phyloP scores from a whole-genome alignment of 2,329 filamentous ascomycete genomes.

The Orbilia blumenaviensis region DNA sequence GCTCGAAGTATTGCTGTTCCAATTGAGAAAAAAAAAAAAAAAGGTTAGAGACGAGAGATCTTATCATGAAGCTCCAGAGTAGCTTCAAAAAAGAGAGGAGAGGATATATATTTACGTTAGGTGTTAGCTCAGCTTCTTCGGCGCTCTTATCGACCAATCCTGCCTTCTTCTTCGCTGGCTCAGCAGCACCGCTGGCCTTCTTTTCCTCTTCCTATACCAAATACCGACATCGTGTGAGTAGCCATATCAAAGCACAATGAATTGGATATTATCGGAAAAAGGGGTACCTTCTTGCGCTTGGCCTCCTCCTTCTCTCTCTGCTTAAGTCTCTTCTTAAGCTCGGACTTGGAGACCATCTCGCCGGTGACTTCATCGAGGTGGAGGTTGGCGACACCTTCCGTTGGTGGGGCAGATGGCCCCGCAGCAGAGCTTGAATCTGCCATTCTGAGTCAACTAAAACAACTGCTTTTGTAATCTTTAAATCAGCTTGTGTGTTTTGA shows the following conservation, averaged over 20 bases:
- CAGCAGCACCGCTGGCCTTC: slow-evolving; percentile 56
- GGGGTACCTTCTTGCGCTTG: slow-evolving; percentile 73
- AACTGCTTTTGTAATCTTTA: not conserved
- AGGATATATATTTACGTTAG: slow-evolving; percentile 69
- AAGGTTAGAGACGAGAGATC: no score
- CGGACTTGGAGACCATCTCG: slow-evolving; percentile 82
- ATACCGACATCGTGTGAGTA: not conserved
- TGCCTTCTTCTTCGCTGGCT: slow-evolving; percentile 70
- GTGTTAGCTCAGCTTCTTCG: slow-evolving; percentile 76
- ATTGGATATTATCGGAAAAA: not conserved
- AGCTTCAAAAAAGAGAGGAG: not conserved
- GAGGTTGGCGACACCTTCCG: slow-evolving; percentile 68
- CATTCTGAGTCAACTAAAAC: slow-evolving; percentile 18
- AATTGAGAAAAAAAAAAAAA: no score
- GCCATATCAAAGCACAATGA: not conserved
- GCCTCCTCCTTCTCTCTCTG: slow-evolving; percentile 75
- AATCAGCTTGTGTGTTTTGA: not conserved
- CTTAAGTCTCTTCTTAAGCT: slow-evolving; percentile 97
- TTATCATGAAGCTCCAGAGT: not conserved
- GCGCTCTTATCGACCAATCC: slow-evolving; percentile 67
- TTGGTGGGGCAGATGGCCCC: slow-evolving; percentile 58
- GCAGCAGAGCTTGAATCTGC: slow-evolving; percentile 59
- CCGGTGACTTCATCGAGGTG: slow-evolving; percentile 92
- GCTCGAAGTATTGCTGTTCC: slow-evolving; percentile 88
- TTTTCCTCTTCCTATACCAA: slow-evolving; percentile 35